Conservation (phyloP, 2,329 filamentous ascomycete genomes). For the Tolypocladium endophyticum region DNA sequence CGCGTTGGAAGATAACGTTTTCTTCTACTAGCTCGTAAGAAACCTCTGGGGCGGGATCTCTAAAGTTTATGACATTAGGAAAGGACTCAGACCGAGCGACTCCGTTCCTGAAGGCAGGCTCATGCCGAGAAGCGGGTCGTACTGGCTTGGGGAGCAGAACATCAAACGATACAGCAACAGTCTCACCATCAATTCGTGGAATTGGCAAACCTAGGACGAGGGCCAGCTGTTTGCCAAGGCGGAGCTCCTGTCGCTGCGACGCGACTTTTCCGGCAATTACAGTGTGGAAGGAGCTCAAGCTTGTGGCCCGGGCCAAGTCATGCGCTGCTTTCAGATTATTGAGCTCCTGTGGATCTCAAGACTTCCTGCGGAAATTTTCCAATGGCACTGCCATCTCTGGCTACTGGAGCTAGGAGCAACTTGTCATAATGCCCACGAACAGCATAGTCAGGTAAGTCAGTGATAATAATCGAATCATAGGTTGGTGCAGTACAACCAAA, state of each 20-base stretch:
- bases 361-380: conserved; percentile 58
- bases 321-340: conserved; percentile 57
- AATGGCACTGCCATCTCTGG: conserved; percentile 44
- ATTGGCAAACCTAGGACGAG: conserved; percentile 40
- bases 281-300: conserved; percentile 35
- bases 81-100: no score
- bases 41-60: no score
- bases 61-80: no score
- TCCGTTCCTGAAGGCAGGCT: no score
- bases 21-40: no score
- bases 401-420: no score
- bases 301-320: conserved; percentile 16
- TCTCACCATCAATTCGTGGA: conserved; percentile 52
- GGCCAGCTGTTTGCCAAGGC: conserved; percentile 77
- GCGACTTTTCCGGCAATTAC: conserved; percentile 70
- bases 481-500: no score
- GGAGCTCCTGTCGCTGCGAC: conserved; percentile 62
- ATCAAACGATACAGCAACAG: conserved; percentile 83
- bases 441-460: no score
- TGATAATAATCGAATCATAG: no score
- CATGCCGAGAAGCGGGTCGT: conserved; percentile 25
- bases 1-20: no score
- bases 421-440: no score
- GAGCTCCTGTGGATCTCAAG: conserved; percentile 68
- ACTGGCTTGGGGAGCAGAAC: conserved; percentile 33